phyloP scores from a whole-genome alignment of 2,329 filamentous ascomycete genomes.

The Sodiomyces alkalinus region DNA sequence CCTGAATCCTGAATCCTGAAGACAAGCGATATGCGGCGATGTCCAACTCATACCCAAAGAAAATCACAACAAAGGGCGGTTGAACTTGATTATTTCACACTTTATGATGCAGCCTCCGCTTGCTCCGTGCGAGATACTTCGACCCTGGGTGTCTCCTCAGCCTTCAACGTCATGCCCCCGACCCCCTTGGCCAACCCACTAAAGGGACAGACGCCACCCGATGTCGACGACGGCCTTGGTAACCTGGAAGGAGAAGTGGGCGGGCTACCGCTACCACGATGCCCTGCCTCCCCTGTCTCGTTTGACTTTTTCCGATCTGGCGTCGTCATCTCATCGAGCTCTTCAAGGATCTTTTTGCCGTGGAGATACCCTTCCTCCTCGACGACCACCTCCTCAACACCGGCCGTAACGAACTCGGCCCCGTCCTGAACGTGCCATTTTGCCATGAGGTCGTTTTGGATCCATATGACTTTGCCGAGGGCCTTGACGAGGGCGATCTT shows the following conservation, averaged over 20 bases:
- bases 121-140: too few relatives aligned
- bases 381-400: constrained; percentile 30
- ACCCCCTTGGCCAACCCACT: constrained; percentile 6
- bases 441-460: constrained; percentile 77
- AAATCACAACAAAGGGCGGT: too few relatives aligned
- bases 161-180: constrained; percentile 6
- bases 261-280: not conserved
- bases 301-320: constrained; percentile 1
- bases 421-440: constrained; percentile 64
- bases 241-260: constrained; percentile 5
- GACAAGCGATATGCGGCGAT: too few relatives aligned
- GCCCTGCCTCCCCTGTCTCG: too few relatives aligned
- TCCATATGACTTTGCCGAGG: constrained; percentile 71
- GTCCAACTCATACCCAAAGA: too few relatives aligned
- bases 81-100: too few relatives aligned
- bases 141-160: not conserved
- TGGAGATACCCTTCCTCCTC: constrained; percentile 51
- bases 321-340: constrained; percentile 16
- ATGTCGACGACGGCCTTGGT: constrained; percentile 5
- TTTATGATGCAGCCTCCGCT: too few relatives aligned
- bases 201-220: constrained; percentile 11
- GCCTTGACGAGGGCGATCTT: constrained; percentile 65
- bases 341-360: constrained; percentile 41
- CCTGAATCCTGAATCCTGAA: too few relatives aligned
- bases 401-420: constrained; percentile 36